Evolutionary conservation across 140 eudicot genomes (phyloP).

Genomic region (Erigeron philadelphicus): DNA sequence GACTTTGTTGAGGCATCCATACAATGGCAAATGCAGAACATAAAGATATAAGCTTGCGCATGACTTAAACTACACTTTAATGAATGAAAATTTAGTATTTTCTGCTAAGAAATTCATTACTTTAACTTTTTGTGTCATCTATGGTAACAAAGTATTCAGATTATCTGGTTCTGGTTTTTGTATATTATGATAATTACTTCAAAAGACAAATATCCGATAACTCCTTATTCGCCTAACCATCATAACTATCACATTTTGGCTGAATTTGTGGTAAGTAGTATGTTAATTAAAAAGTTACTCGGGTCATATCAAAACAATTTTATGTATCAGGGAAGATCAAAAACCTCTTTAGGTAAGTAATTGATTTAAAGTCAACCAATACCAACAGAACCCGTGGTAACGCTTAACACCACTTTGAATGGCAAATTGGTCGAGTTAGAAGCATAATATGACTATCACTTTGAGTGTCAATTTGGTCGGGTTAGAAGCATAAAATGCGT

Average conservation of each 20-base stretch:
- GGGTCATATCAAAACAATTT: not conserved
- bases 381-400: not conserved
- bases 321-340: not conserved
- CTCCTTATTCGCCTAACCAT: not conserved
- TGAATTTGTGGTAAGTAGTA: not conserved
- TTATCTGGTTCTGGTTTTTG: not conserved
- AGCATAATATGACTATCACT: no score
- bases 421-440: not conserved
- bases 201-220: not conserved
- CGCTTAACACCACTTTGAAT: not conserved
- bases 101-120: no score
- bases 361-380: not conserved
- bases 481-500: not conserved
- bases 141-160: no score
- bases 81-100: no score
- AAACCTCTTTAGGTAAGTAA: not conserved
- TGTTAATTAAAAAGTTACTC: not conserved
- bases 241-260: not conserved
- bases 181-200: not conserved
- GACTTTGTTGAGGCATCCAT: no score
- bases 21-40: no score
- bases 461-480: not conserved
- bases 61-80: no score
- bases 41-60: no score
- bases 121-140: no score